Evolutionary conservation across 2,329 filamentous ascomycete genomes (phyloP).

Genomic region (Sarocladiaceae sp.): DNA sequence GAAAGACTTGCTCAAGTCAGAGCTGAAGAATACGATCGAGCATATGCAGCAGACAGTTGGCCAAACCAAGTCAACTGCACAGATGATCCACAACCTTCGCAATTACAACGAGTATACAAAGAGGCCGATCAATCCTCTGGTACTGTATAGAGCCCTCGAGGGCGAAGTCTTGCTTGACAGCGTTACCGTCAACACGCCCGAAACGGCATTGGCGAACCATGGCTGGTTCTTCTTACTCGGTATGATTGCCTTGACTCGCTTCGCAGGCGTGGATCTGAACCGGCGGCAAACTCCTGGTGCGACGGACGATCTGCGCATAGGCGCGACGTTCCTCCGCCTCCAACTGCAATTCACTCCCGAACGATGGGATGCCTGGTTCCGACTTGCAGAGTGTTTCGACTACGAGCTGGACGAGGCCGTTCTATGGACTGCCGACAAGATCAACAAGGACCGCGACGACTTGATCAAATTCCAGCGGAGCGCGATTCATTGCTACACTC

Average conservation of each 20-base stretch:
- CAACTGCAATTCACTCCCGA: constrained; percentile 79
- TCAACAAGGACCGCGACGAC: constrained; percentile 77
- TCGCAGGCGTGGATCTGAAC: constrained; percentile 63
- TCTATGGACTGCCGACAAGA: constrained; percentile 84
- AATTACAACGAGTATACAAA: constrained; percentile 79
- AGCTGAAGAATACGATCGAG: constrained; percentile 85
- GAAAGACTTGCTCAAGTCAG: constrained; percentile 87
- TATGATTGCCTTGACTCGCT: constrained; percentile 83
- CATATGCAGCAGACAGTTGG: constrained; percentile 88
- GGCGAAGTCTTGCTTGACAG: constrained; percentile 74
- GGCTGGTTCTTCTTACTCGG: constrained; percentile 93
- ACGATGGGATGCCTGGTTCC: constrained; percentile 88
- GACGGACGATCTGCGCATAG: constrained; percentile 79
- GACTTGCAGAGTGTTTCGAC: constrained; percentile 82
- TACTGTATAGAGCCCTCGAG: constrained; percentile 74
- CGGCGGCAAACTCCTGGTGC: constrained; percentile 74
- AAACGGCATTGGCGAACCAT: constrained; percentile 69
- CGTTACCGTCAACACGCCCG: constrained; percentile 61
- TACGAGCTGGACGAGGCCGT: constrained; percentile 83
- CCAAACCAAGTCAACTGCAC: constrained; percentile 69
- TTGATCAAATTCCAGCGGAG: constrained; percentile 71
- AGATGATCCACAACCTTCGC: constrained; percentile 82
- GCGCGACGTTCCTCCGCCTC: constrained; percentile 72
- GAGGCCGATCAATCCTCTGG: constrained; percentile 75
- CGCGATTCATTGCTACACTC: constrained; percentile 75